Evolutionary conservation across 306 rosid species (phyloP).

Genomic region (Citrullus mucosospermus): DNA sequence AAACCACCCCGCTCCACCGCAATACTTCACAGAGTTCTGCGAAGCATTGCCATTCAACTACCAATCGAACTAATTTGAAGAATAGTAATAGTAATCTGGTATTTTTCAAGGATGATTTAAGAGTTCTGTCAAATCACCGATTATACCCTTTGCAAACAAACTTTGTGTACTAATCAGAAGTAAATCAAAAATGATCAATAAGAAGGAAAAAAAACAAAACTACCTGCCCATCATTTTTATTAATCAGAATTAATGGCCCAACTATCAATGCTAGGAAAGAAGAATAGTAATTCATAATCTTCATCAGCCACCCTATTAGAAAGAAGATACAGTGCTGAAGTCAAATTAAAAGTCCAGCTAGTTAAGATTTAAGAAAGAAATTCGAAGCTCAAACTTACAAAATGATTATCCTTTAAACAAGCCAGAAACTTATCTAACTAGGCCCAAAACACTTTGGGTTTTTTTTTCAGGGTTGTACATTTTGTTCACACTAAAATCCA

Average conservation of each 20-base stretch:
- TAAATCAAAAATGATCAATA: not conserved
- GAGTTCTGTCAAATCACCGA: not conserved
- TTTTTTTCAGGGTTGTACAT: not conserved
- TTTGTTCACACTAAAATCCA: not conserved
- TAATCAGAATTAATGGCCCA: not conserved
- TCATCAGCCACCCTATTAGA: not conserved
- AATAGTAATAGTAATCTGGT: not conserved
- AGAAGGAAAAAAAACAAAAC: not conserved
- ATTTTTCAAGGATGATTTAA: not conserved
- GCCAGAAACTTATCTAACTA: not conserved
- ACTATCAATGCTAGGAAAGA: not conserved
- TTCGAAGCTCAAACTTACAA: not conserved
- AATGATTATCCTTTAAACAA: not conserved
- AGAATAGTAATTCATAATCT: not conserved
- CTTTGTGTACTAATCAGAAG: not conserved
- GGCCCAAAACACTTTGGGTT: not conserved
- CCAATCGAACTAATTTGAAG: not conserved
- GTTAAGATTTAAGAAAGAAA: not conserved
- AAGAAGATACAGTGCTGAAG: not conserved
- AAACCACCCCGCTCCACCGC: too few relatives aligned
- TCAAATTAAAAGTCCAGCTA: not conserved
- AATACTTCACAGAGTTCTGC: too few relatives aligned
- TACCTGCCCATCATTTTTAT: not conserved
- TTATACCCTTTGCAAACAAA: not conserved
- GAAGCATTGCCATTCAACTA: not conserved